A percentile compares a stretch with the other conserved stretches of the same genome.
Evolutionary conservation across 768 basidiomycete genomes (phyloP).

Genomic region (Trametes maxima): DNA sequence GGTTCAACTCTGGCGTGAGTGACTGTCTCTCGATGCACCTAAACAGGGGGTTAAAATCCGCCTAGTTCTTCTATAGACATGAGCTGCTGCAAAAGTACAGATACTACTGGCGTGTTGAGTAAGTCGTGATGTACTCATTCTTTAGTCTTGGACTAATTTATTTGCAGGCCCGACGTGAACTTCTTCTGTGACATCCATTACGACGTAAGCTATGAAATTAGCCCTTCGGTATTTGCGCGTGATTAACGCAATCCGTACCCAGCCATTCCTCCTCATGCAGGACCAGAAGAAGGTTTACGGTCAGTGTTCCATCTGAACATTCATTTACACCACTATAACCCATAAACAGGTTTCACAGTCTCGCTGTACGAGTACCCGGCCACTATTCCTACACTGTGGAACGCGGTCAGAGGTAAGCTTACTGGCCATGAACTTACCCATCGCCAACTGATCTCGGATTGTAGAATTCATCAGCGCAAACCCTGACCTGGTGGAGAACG

Average conservation of each 20-base stretch:
- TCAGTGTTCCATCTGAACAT: slow-evolving; percentile 11
- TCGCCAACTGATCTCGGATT: neutral
- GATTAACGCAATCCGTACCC: neutral
- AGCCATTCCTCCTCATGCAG: slow-evolving; percentile 61
- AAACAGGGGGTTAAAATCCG: neutral
- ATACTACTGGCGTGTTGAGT: slow-evolving; percentile 58
- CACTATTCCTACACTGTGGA: slow-evolving; percentile 78
- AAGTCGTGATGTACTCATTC: slow-evolving; percentile 19
- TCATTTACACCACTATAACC: neutral
- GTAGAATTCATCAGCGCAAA: slow-evolving; percentile 52
- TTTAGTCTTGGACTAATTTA: neutral
- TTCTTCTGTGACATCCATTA: slow-evolving; percentile 59
- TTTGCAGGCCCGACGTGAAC: slow-evolving; percentile 51
- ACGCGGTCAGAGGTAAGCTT: slow-evolving; percentile 58
- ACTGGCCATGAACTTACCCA: neutral
- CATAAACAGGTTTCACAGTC: slow-evolving; percentile 61
- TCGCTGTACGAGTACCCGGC: slow-evolving; percentile 73
- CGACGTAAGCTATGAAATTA: slow-evolving; percentile 36
- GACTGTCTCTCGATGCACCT: neutral
- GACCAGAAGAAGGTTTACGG: slow-evolving; percentile 59
- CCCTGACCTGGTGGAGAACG: slow-evolving; percentile 48
- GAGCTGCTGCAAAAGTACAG: slow-evolving; percentile 40
- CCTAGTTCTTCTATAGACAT: slow-evolving; percentile 59
- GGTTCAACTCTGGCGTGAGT: slow-evolving; percentile 88
- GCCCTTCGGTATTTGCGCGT: no score